Evolutionary conservation across 1,284 basidiomycete genomes (phyloP).

Genomic region (Afroboletus lepidellus): DNA sequence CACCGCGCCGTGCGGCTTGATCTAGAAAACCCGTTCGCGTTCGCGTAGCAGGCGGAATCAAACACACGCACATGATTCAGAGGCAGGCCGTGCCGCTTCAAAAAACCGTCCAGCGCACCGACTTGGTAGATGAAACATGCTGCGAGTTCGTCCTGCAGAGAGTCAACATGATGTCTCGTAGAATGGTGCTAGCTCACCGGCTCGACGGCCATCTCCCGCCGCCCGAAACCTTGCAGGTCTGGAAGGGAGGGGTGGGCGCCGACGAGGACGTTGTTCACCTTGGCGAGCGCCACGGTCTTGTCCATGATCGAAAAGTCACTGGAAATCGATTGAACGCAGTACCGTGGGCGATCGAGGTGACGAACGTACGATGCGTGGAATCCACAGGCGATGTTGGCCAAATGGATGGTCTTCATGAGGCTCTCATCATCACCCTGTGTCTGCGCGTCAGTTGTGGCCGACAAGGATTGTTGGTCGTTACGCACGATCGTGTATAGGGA

Average conservation of each 20-base stretch:
- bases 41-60: not conserved
- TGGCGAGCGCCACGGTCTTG: slow-evolving; percentile 54
- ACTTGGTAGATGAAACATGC: slow-evolving; percentile 63
- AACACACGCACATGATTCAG: slow-evolving; percentile 55
- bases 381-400: slow-evolving; percentile 64
- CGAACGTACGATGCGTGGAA: slow-evolving; percentile 57
- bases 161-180: too few species aligned
- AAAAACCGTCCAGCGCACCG: slow-evolving; percentile 56
- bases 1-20: slow-evolving; percentile 58
- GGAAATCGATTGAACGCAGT: not conserved
- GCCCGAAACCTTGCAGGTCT: slow-evolving; percentile 61
- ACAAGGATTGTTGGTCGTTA: not conserved
- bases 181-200: slow-evolving; percentile 48
- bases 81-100: slow-evolving; percentile 46
- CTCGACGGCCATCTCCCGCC: slow-evolving; percentile 60
- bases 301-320: slow-evolving; percentile 65
- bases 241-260: slow-evolving; percentile 65
- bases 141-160: slow-evolving; percentile 48
- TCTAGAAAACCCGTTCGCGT: slow-evolving; percentile 19
- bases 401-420: slow-evolving; percentile 61
- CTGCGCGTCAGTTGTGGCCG: not conserved
- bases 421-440: slow-evolving; percentile 31
- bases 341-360: not conserved
- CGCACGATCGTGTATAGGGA: slow-evolving; percentile 51
- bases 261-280: slow-evolving; percentile 47